Conservation (phyloP, 1,284 basidiomycete species). For the Dichomitus squalens region DNA sequence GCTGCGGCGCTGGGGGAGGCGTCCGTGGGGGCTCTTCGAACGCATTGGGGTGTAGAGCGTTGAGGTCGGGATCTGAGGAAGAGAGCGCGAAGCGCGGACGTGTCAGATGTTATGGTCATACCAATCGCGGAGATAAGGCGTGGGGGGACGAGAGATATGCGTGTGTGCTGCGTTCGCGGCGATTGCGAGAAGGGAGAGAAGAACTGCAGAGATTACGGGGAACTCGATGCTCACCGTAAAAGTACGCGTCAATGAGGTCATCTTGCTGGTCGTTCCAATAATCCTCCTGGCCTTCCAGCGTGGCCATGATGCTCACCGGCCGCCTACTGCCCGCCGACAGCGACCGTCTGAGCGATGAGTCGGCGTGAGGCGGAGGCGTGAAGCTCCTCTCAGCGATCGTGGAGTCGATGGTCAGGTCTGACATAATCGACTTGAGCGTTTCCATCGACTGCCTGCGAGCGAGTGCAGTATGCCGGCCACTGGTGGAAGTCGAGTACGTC, state of each 20-base stretch:
- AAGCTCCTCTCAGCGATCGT: conserved; percentile 43
- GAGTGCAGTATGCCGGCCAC: conserved; percentile 12
- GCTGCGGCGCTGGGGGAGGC: conserved; percentile 14
- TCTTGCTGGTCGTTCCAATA: conserved; percentile 45
- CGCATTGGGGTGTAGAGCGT: conserved; percentile 9
- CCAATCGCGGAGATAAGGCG: background rate
- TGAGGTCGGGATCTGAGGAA: conserved; percentile 27
- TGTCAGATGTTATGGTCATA: conserved; percentile 3
- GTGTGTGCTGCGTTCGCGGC: background rate
- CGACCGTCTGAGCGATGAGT: conserved; percentile 21
- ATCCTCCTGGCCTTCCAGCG: conserved; percentile 34
- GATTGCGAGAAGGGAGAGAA: conserved; percentile 1
- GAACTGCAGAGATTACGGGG: background rate
- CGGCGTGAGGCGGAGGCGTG: conserved; percentile 23
- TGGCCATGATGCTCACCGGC: conserved; percentile 26
- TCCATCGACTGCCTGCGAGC: conserved; percentile 48
- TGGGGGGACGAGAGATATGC: background rate
- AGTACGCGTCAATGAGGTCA: conserved; percentile 49
- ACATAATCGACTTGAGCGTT: conserved; percentile 62
- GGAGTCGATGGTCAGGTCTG: conserved; percentile 57
- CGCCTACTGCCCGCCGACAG: conserved; percentile 33
- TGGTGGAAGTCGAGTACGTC: conserved; percentile 10
- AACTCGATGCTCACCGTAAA: conserved; percentile 46
- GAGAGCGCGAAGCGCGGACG: background rate
- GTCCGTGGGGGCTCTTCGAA: conserved; percentile 16